Evolutionary conservation across 495 filamentous ascomycete genomes (phyloP).

Genomic region (Lentithecium fluviatile): DNA sequence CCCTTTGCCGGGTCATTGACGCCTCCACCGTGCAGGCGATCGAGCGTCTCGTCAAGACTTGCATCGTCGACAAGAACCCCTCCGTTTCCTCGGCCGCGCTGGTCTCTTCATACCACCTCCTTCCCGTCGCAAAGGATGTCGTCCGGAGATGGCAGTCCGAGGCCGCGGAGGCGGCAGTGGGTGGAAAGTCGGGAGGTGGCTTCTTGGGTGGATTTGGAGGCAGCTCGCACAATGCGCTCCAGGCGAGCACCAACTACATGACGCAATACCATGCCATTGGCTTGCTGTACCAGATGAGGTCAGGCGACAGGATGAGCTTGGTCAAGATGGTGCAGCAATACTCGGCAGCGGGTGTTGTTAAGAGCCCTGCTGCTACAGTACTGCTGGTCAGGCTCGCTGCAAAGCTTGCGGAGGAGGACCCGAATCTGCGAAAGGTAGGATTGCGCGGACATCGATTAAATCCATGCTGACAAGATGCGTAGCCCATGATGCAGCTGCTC

Average conservation of each 20-base stretch:
- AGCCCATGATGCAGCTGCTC: constrained; percentile 38
- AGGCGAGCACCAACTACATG: constrained; percentile 82
- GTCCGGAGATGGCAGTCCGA: constrained; percentile 98
- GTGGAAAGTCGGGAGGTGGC: constrained; percentile 78
- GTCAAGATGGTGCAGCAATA: constrained; percentile 99
- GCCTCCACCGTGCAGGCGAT: constrained; percentile 97
- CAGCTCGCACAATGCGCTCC: constrained; percentile 60
- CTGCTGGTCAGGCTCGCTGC: constrained; percentile 91
- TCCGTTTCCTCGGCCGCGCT: constrained; percentile 96
- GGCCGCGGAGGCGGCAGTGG: constrained; percentile 93
- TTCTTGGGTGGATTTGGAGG: constrained; percentile 89
- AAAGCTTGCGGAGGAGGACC: constrained; percentile 92
- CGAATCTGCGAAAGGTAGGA: constrained; percentile 66
- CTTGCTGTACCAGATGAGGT: constrained; percentile 95
- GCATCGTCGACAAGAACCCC: constrained; percentile 98
- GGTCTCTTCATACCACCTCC: constrained; percentile 96
- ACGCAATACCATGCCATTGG: constrained; percentile 99
- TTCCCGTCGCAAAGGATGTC: constrained; percentile 91
- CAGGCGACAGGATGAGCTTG: constrained; percentile 93
- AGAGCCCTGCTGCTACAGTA: constrained; percentile 88
- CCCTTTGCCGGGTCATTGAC: constrained; percentile 96
- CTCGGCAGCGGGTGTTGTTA: constrained; percentile 82
- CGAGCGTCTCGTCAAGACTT: constrained; percentile 97
- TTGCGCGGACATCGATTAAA: constrained; percentile 40
- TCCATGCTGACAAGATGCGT: constrained; percentile 6